phyloP scores from a whole-genome alignment of 2,329 filamentous ascomycete species.

The Arthrobotrys pseudoclavata region DNA sequence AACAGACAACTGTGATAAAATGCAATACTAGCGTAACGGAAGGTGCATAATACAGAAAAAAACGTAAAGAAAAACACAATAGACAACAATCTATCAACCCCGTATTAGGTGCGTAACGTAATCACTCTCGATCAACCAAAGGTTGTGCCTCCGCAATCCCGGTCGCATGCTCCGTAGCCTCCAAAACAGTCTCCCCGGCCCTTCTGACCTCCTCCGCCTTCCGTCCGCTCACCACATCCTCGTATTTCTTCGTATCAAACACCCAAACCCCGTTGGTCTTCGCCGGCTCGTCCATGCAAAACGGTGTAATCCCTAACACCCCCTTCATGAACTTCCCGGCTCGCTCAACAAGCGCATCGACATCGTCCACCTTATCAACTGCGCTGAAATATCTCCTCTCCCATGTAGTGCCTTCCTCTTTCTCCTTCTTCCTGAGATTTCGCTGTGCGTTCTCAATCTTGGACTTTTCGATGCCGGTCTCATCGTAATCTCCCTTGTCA shows the following conservation, averaged over 20 bases:
- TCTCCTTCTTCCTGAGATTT: slow-evolving; percentile 79
- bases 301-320: slow-evolving; percentile 62
- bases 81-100: slow-evolving; percentile 8
- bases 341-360: slow-evolving; percentile 67
- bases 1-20: not conserved
- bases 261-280: slow-evolving; percentile 80
- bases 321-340: slow-evolving; percentile 64
- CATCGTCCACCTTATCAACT: slow-evolving; percentile 68
- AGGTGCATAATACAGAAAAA: not conserved
- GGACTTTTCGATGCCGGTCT: slow-evolving; percentile 81
- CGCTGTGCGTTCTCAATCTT: slow-evolving; percentile 93
- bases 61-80: not conserved
- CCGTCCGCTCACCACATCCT: slow-evolving; percentile 41
- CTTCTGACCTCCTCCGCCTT: slow-evolving; percentile 33
- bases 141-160: slow-evolving; percentile 29
- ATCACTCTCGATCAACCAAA: slow-evolving; percentile 34
- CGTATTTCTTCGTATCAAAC: slow-evolving; percentile 70
- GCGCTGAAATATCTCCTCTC: slow-evolving; percentile 83
- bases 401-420: slow-evolving; percentile 81
- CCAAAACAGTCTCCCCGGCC: slow-evolving; percentile 39
- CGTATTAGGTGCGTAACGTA: not conserved
- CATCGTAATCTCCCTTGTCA: slow-evolving; percentile 84
- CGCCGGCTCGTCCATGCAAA: slow-evolving; percentile 70
- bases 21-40: not conserved
- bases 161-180: slow-evolving; percentile 43